A percentile compares a stretch with the other conserved stretches of the same genome.
phyloP scores from a whole-genome alignment of 495 filamentous ascomycete genomes.

The Acidiella bohemica region DNA sequence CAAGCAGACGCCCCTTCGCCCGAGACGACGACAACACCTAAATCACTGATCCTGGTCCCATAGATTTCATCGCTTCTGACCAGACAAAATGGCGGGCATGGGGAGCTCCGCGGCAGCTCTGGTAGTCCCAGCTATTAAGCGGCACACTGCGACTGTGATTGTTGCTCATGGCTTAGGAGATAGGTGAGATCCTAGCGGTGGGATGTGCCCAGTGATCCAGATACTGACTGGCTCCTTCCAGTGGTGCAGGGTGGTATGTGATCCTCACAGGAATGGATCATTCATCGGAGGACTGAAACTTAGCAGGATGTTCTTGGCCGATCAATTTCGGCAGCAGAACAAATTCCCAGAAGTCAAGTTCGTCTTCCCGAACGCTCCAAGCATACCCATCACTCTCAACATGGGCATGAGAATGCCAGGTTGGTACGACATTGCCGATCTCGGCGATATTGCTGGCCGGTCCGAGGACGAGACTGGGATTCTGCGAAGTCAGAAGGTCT shows the following conservation, averaged over 20 bases:
- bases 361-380: slow-evolving; percentile 86
- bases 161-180: slow-evolving; percentile 87
- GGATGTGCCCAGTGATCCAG: no score
- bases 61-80: no score
- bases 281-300: no score
- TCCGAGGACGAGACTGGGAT: slow-evolving; percentile 68
- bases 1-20: no score
- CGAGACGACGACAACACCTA: no score
- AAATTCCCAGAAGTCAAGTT: slow-evolving; percentile 85
- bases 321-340: slow-evolving; percentile 74
- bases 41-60: no score
- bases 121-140: slow-evolving; percentile 73
- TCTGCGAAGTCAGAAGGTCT: slow-evolving; percentile 52
- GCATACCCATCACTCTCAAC: slow-evolving; percentile 76
- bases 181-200: slow-evolving; percentile 41
- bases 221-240: no score
- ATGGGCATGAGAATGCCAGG: slow-evolving; percentile 73
- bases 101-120: slow-evolving; percentile 38
- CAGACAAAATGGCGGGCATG: no score
- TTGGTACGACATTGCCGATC: slow-evolving; percentile 66
- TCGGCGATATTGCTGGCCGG: slow-evolving; percentile 24
- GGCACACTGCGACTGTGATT: slow-evolving; percentile 89
- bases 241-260: slow-evolving; percentile 28
- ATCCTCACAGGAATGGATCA: neutral
- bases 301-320: slow-evolving; percentile 57